Evolutionary conservation across 306 rosid genomes (phyloP), one percentile per base, ranked within the genome.

Genomic region (Nissolia schottii): DNA sequence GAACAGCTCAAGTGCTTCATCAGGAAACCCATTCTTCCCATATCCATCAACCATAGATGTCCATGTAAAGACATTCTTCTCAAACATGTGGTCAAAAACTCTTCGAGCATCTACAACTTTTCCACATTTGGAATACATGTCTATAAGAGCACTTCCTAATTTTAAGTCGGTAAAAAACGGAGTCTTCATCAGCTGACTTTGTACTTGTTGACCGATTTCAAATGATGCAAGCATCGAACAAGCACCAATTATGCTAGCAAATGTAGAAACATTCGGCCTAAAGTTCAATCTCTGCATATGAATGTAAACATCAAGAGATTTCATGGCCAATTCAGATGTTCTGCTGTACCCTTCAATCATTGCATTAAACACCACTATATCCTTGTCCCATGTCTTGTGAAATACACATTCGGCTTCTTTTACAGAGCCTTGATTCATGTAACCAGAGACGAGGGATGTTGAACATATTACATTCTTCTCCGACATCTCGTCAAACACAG

Each of bases 281-380:
- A 91, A 91, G 59, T 71, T 77, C 55, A 67, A 54, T 53, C 87
- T 74, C 55, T 94, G 97, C 97, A 91, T 87, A 48, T 83, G 80
- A 80, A 89, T 79, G 67, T 87, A 91, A 80, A 89, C 82, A 13
- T 87, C 90, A 75, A 94, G 64, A 16, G 98, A 87, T 79, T 61
- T 89, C 67, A 49, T 49, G 27, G 88, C 97, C 82, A 75, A 60
- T 53, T 88, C 88, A 18, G 72, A 38, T 9, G 84, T 64, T 85
- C 85, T 89, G 78, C 98, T 94, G 72, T 87, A 94, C 46, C 97
- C 98, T 81, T 94, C 98, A 57, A 94, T 85, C 97, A 91, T 94
- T 13, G 97, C 95, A 85, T 94, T 91, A 76, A 87, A 94, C 10
- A 83, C 92, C 43, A 94, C 98, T 7, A 86, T 51, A 71, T 91